Base-by-base conservation (phyloP, 2,329 filamentous ascomycete species). In the Alternaria alternata region DNA sequence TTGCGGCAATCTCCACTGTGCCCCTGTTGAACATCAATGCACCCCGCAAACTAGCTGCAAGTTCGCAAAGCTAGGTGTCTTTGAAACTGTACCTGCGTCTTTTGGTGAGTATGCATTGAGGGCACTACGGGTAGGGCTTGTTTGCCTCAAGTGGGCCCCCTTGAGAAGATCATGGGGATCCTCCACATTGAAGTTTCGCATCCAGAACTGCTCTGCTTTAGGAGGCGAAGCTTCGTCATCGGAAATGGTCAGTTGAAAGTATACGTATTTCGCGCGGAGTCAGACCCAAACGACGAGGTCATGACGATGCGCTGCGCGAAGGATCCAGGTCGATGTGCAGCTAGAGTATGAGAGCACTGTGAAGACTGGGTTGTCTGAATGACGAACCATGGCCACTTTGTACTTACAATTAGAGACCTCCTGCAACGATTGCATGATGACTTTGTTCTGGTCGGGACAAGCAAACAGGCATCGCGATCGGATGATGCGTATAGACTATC, bases 11-110 rank as follows among this genome's bases (percentile, higher is more conserved):
- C 32, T 49, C 32, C 46, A 36, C 30, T 49, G 30, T 49, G 16
- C 24, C 46, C 46, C 46, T 49, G 46, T 49, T 49, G 46, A 49
- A 18, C 46, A 49, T 24, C 46, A 49, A 49, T 36, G 46, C 46
- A 38, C 32, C 46, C 46, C 46, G 32, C 46, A 49, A 38, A 24
- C 32, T 49, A 36, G 34, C 32, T 22, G 32, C 11, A 49, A 36
- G 22, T 24, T 14, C 16, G 20, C 20, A 36, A n/a, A 38, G 30
- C 32, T 38, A 49, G 46, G 36, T n/a, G 46, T n/a, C 30, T 26
- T n/a, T 49, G 46, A 49, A 49, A 49, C 32, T 32, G 46, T 49
- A 49, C 46, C 46, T 49, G 20, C 30, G 36, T 49, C 6, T n/a
- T 6, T 24, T 36, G 14, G 11, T 49, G 46, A 24, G 14, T 26